These are phyloP conservation scores for Penstemon barbatus DNA, from an alignment of 257 asterid species.

Conservation along the genomic window DNA sequence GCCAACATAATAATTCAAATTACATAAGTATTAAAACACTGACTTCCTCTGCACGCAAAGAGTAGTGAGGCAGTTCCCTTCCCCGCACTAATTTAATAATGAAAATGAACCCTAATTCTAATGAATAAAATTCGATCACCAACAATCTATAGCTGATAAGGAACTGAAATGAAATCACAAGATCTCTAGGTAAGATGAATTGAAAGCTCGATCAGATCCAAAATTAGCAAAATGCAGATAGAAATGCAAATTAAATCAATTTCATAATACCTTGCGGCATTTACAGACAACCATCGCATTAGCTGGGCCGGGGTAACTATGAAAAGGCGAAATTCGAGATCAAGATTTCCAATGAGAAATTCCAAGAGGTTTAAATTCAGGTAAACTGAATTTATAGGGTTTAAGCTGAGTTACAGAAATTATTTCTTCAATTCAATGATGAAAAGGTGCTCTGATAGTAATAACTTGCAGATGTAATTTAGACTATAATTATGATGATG, in stretches of 20 bases:
- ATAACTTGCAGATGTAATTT: slow-evolving; percentile 1
- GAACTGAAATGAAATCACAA: neutral
- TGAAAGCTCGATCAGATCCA: slow-evolving; percentile 43
- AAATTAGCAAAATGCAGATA: slow-evolving; percentile 14
- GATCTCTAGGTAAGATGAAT: slow-evolving; percentile 9
- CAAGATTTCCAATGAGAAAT: slow-evolving; percentile 28
- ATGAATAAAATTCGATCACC: slow-evolving; percentile 12
- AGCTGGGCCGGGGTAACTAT: slow-evolving; percentile 31
- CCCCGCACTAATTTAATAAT: neutral
- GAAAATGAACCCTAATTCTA: slow-evolving; percentile 8
- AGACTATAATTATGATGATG: neutral
- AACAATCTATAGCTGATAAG: slow-evolving; percentile 9
- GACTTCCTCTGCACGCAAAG: neutral
- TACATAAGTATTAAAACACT: neutral
- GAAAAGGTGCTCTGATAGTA: neutral
- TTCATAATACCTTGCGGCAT: slow-evolving; percentile 79
- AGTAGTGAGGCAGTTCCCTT: neutral
- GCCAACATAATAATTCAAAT: slow-evolving; percentile 19
- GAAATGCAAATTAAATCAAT: slow-evolving; percentile 14
- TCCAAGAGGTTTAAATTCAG: neutral
- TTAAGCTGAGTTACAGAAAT: slow-evolving; percentile 26
- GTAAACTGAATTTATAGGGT: slow-evolving; percentile 30
- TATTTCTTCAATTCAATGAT: neutral
- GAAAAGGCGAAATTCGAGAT: slow-evolving; percentile 37
- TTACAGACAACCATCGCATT: slow-evolving; percentile 92